phyloP scores from a whole-genome alignment of 78 protist species.

The Speleostelium caveatum region DNA sequence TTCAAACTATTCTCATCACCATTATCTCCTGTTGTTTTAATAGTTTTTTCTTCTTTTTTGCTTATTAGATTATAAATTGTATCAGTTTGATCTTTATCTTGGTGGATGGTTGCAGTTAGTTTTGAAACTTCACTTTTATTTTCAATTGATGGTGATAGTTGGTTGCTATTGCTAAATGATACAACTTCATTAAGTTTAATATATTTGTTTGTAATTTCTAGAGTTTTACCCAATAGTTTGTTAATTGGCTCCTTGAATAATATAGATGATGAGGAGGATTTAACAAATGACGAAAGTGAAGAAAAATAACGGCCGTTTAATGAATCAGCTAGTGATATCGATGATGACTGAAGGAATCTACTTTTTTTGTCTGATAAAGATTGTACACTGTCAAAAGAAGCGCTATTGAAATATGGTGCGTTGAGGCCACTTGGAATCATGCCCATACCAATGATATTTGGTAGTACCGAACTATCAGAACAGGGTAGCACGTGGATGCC shows the following conservation, averaged over 20 bases:
- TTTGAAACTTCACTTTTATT: not conserved
- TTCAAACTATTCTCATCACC: not conserved
- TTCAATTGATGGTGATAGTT: no score
- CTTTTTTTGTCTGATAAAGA: not conserved
- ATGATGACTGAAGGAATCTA: slow-evolving; percentile 6
- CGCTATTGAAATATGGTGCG: not conserved
- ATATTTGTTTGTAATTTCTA: not conserved
- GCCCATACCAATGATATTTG: slow-evolving; percentile 57
- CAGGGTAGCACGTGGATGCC: slow-evolving; percentile 39
- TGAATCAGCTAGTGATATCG: slow-evolving; percentile 10
- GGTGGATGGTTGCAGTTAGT: not conserved
- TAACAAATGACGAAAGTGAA: not conserved
- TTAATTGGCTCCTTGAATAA: not conserved
- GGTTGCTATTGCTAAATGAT: not conserved
- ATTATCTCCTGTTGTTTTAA: not conserved
- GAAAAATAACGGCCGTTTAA: not conserved
- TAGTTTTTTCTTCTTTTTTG: not conserved
- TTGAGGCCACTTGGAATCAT: slow-evolving; percentile 13
- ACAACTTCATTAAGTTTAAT: slow-evolving; percentile 1
- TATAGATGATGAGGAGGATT: not conserved
- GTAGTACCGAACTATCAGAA: not conserved
- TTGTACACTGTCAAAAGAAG: not conserved
- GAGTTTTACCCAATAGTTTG: not conserved
- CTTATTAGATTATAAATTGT: not conserved
- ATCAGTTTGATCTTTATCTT: not conserved